Evolutionary conservation across 441 rosid genomes (phyloP).

Genomic region (Erodium moschatum): DNA sequence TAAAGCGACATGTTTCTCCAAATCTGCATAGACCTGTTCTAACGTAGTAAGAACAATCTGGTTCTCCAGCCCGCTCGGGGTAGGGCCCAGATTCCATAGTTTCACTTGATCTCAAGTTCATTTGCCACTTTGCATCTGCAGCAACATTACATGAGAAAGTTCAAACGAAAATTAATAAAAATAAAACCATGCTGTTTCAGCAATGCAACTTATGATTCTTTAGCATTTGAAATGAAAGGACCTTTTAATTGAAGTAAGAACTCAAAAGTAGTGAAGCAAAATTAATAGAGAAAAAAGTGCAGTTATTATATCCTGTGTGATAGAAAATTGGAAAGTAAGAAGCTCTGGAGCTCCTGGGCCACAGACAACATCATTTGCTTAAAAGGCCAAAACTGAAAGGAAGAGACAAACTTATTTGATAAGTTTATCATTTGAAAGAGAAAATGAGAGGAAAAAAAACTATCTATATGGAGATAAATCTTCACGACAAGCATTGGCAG

Average conservation of each 20-base stretch:
- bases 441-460: background rate
- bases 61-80: slow-evolving; percentile 89
- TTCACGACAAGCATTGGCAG: too few species aligned
- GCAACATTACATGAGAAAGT: slow-evolving; percentile 16
- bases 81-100: slow-evolving; percentile 63
- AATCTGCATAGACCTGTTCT: slow-evolving; percentile 96
- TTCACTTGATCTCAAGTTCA: slow-evolving; percentile 68
- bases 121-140: slow-evolving; percentile 88
- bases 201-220: background rate
- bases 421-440: background rate
- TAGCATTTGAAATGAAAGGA: too few species aligned
- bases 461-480: too few species aligned
- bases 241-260: background rate
- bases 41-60: slow-evolving; percentile 88
- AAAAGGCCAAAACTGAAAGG: background rate
- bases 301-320: background rate
- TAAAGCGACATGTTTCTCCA: slow-evolving; percentile 84
- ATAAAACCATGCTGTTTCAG: background rate
- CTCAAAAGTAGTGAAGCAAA: background rate
- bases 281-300: background rate
- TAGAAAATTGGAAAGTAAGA: too few species aligned
- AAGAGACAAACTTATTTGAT: background rate
- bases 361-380: background rate
- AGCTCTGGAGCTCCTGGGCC: background rate
- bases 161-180: slow-evolving; percentile 6